phyloP scores from a whole-genome alignment of 495 filamentous ascomycete species.

The Xylaria scruposa region DNA sequence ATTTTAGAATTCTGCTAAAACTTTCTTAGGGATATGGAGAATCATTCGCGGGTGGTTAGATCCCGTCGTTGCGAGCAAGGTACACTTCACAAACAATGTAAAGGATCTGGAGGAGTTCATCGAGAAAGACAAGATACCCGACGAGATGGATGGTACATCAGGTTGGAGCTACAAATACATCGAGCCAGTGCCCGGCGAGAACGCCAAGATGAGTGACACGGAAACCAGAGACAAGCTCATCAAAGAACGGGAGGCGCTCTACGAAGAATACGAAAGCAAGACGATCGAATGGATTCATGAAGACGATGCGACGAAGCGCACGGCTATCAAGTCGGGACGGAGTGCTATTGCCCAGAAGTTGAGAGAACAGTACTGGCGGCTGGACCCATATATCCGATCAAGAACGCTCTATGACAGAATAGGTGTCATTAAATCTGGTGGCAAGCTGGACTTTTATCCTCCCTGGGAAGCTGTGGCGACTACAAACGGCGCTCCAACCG shows the following conservation, averaged over 20 bases:
- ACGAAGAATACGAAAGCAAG: constrained; percentile 71
- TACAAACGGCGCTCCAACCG: constrained; percentile 35
- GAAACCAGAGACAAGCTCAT: constrained; percentile 66
- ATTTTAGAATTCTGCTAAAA: constrained; percentile 16
- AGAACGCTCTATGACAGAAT: constrained; percentile 76
- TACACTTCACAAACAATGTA: constrained; percentile 88
- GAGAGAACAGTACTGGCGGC: constrained; percentile 79
- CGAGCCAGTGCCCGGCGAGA: constrained; percentile 77
- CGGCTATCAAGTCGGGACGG: constrained; percentile 53
- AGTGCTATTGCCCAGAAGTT: constrained; percentile 64
- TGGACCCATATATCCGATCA: constrained; percentile 79
- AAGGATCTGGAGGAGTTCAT: constrained; percentile 83
- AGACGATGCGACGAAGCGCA: constrained; percentile 41
- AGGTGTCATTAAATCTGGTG: constrained; percentile 69
- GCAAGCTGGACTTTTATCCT: constrained; percentile 73
- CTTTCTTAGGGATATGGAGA: constrained; percentile 73
- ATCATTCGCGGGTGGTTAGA: constrained; percentile 97
- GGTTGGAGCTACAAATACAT: constrained; percentile 81
- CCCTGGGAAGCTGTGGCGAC: constrained; percentile 38
- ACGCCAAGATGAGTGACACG: constrained; percentile 71
- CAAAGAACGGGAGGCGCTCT: constrained; percentile 63
- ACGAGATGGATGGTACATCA: constrained; percentile 83
- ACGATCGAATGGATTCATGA: constrained; percentile 73
- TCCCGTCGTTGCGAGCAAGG: constrained; percentile 91
- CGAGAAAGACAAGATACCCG: constrained; percentile 69